Evolutionary conservation across 2,329 filamentous ascomycete genomes (phyloP).

Genomic region (Clarireedia homoeocarpa): DNA sequence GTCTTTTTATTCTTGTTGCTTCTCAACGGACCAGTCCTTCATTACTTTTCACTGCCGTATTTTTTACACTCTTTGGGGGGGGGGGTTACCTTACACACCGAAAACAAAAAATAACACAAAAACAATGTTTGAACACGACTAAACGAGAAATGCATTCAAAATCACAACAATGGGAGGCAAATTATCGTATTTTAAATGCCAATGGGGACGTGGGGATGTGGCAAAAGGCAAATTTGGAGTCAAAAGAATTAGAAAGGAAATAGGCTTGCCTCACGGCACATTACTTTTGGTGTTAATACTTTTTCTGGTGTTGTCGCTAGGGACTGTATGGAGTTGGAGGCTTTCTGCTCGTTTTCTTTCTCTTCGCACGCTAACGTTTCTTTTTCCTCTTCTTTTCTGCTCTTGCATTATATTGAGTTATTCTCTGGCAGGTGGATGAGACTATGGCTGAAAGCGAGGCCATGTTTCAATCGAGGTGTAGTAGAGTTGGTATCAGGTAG

Average conservation of each 20-base stretch:
- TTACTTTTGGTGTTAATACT: neutral
- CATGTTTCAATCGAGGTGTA: too few relatives aligned
- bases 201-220: neutral
- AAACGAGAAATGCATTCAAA: neutral
- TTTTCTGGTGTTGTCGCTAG: neutral
- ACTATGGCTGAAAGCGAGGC: too few relatives aligned
- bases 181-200: neutral
- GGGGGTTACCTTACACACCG: neutral
- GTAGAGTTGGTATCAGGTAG: too few relatives aligned
- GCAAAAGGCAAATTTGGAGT: neutral
- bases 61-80: neutral
- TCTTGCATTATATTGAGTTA: too few relatives aligned
- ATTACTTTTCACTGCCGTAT: too few relatives aligned
- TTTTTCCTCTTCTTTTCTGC: too few relatives aligned
- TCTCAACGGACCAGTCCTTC: too few relatives aligned
- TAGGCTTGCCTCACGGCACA: conserved; percentile 7
- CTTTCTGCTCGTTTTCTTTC: neutral
- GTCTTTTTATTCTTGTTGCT: too few relatives aligned
- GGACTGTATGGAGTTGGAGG: neutral
- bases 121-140: too few relatives aligned
- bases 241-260: neutral
- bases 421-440: too few relatives aligned
- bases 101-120: neutral
- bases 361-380: neutral
- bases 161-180: neutral